A percentile compares a stretch with the other conserved stretches of the same genome.
Evolutionary conservation across 2,329 filamentous ascomycete species (phyloP).

Genomic region (Huntiella moniliformis): DNA sequence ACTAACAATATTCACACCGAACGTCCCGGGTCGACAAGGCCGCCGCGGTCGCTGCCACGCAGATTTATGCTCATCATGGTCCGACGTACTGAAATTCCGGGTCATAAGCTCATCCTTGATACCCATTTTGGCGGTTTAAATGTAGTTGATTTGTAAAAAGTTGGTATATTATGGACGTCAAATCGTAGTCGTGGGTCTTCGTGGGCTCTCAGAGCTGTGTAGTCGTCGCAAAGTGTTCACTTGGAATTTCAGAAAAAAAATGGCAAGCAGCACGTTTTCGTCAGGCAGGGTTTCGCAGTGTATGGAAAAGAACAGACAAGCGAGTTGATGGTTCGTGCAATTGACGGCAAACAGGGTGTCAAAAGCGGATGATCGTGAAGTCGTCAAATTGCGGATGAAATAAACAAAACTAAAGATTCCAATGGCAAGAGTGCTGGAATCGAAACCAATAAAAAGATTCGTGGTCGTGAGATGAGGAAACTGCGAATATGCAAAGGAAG

Average conservation of each 20-base stretch:
- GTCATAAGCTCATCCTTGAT: constrained; percentile 55
- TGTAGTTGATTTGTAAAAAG: not conserved
- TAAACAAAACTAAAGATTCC: not conserved
- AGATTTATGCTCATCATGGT: no score
- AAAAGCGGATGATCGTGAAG: not conserved
- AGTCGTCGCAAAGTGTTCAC: constrained; percentile 3
- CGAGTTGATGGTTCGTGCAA: not conserved
- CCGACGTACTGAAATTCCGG: constrained; percentile 51
- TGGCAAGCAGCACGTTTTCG: not conserved
- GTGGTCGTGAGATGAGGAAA: not conserved
- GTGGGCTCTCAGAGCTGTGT: not conserved
- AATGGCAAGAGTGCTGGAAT: not conserved
- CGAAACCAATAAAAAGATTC: not conserved
- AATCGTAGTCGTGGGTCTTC: not conserved
- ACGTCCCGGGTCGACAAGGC: no score
- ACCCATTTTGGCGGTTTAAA: constrained; percentile 34
- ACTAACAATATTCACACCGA: no score
- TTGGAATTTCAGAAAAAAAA: not conserved
- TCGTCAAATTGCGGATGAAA: not conserved
- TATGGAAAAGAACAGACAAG: not conserved
- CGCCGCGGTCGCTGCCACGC: no score
- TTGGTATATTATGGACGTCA: not conserved
- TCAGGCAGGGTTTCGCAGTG: not conserved
- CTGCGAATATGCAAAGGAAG: constrained; percentile 4
- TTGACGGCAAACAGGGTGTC: not conserved